Evolutionary conservation across 352 stramenopile species (phyloP).

Genomic region (Phytophthora lateralis): DNA sequence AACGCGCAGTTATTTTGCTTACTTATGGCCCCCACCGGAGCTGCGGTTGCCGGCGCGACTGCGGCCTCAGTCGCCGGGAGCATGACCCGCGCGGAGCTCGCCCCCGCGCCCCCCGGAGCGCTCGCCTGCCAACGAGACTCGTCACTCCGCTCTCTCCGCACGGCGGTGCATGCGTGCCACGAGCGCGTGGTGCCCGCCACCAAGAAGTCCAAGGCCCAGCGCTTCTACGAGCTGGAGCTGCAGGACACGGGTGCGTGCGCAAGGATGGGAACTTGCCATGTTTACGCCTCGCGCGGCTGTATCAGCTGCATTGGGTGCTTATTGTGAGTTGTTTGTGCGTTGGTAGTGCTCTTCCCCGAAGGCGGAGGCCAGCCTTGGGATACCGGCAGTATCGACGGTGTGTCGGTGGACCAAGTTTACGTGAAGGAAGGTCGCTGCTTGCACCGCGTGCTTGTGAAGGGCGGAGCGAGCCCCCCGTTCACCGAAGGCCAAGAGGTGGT

Average conservation of each 20-base stretch:
- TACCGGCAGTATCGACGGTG: conserved; percentile 58
- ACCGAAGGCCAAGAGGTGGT: conserved; percentile 54
- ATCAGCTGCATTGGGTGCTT: not conserved
- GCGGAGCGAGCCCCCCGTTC: conserved; percentile 38
- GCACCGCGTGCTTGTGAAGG: conserved; percentile 46
- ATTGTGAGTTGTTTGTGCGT: conserved; percentile 1
- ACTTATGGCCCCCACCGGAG: conserved; percentile 29
- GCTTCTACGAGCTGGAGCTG: conserved; percentile 65
- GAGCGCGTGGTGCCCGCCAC: conserved; percentile 28
- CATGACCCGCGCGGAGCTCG: conserved; percentile 4
- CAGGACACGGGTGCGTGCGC: conserved; percentile 58
- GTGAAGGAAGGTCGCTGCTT: conserved; percentile 71
- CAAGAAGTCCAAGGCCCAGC: conserved; percentile 47
- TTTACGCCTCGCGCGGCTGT: not conserved
- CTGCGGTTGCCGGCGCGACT: conserved; percentile 24
- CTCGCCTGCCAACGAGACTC: conserved; percentile 75
- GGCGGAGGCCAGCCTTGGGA: conserved; percentile 89
- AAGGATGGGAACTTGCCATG: not conserved
- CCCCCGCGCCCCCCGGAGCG: conserved; percentile 44
- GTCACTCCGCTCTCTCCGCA: conserved; percentile 54
- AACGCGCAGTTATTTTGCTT: conserved; percentile 11
- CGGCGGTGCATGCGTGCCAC: conserved; percentile 48
- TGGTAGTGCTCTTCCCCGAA: conserved; percentile 84
- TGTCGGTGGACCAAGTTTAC: conserved; percentile 63
- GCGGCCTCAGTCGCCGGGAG: conserved; percentile 12